Conservation (phyloP, 2,329 filamentous ascomycete genomes). For the Exophiala phaeomuriformis region DNA sequence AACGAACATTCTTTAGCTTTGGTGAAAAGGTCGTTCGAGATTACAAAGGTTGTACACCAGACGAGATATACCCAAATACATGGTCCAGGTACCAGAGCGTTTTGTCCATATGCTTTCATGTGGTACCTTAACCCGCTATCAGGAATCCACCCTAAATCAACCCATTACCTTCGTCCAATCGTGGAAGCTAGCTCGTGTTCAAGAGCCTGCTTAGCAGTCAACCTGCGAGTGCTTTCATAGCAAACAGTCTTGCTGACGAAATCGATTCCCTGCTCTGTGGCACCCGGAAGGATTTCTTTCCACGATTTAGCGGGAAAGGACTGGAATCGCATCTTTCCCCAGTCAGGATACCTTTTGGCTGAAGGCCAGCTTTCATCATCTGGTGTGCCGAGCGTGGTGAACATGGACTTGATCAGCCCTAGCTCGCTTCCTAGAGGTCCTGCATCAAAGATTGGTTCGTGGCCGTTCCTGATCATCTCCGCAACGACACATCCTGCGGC, state of each 20-base stretch:
- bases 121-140: too few species aligned
- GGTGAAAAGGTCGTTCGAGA: too few species aligned
- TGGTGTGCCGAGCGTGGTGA: slow-evolving; percentile 83
- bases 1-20: too few species aligned
- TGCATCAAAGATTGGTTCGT: slow-evolving; percentile 69
- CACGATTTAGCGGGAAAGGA: slow-evolving; percentile 62
- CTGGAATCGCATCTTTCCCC: slow-evolving; percentile 76
- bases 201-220: slow-evolving; percentile 48
- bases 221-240: slow-evolving; percentile 62
- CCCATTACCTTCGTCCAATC: background rate
- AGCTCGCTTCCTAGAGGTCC: slow-evolving; percentile 88
- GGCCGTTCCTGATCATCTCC: slow-evolving; percentile 55
- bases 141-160: too few species aligned
- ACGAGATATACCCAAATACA: too few species aligned
- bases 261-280: slow-evolving; percentile 53
- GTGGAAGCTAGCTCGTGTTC: slow-evolving; percentile 5
- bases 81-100: too few species aligned
- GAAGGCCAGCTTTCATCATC: slow-evolving; percentile 70
- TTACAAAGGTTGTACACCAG: too few species aligned
- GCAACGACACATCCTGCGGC: slow-evolving; percentile 75
- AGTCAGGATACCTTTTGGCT: slow-evolving; percentile 61
- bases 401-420: slow-evolving; percentile 83
- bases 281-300: slow-evolving; percentile 60
- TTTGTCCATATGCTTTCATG: too few species aligned
- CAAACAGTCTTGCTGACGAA: slow-evolving; percentile 61